Evolutionary conservation across 2,329 filamentous ascomycete genomes (phyloP).

Genomic region (Colletotrichum limetticola): DNA sequence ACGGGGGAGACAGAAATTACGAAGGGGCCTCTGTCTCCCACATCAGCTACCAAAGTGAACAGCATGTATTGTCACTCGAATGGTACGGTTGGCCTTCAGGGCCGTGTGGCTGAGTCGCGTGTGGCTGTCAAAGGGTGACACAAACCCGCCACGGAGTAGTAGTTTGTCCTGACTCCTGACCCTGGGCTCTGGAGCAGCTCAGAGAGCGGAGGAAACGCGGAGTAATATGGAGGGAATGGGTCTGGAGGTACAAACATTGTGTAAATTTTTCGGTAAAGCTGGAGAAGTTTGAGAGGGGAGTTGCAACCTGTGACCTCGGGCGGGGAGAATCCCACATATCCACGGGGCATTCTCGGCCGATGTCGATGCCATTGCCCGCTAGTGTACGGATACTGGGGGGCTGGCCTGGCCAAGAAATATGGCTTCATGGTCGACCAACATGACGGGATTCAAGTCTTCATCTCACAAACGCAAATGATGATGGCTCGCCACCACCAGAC

Average conservation of each 20-base stretch:
- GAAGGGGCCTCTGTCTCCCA: no score
- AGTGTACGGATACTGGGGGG: background rate
- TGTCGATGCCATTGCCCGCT: background rate
- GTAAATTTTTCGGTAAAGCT: background rate
- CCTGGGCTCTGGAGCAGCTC: background rate
- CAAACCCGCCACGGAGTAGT: no score
- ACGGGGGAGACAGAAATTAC: no score
- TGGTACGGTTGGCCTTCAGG: no score
- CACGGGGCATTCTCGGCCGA: background rate
- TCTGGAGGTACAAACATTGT: background rate
- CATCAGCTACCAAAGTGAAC: no score
- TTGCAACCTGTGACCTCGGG: background rate
- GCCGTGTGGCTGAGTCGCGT: no score
- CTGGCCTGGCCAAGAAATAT: background rate
- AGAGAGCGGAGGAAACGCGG: slow-evolving; percentile 17
- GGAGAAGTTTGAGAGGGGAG: background rate
- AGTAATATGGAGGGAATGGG: slow-evolving; percentile 2
- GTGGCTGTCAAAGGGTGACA: no score
- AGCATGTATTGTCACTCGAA: no score
- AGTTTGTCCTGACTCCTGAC: no score
- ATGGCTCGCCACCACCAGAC: no score
- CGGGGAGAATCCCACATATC: background rate
- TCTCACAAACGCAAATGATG: no score
- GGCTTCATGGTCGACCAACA: background rate
- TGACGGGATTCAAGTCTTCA: no score